Evolutionary conservation across 306 rosid genomes (phyloP), one percentile per base, ranked within the genome.

Genomic region (Vigna hirtella): DNA sequence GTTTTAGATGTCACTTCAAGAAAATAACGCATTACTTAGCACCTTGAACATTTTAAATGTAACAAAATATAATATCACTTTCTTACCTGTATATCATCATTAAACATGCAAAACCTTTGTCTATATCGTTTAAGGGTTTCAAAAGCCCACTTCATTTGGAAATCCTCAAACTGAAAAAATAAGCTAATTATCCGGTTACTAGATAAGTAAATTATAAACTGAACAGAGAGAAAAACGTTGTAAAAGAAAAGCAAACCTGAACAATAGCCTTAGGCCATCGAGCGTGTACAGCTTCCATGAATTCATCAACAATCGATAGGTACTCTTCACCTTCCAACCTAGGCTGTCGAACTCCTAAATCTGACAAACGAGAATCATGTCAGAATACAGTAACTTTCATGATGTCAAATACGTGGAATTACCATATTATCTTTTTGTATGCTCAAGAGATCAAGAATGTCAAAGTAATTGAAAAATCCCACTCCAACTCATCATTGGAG

Each of bases 71-170:
- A 20, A 48, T 34, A 62, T 53, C 84, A 74, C 74, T 42, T 70
- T 69, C 77, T 85, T 76, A 93, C 98, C 87, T 93, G 98, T 81
- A 93, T 85, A 80, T 93, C 98, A 85, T 93, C 98, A 84, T 93
- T 93, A 85, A 93, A 93, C 86, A 89, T 93, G 84, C 98, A 93
- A 89, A 89, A 93, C 89, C 70, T 93, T 71, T 77, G 85, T 82
- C 94, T 91, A 80, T 93, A 93, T 8, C 96, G 93, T 62, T 91
- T 87, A 78, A 93, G 82, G 15, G 98, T 93, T 85, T 93, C 94
- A 73, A 93, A 93, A 56, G 98, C 98, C 98, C 98, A 93, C 79
- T 93, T 93, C 96, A 93, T 90, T 93, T 93, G 98, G 76, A 93
- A 93, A 88, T 93, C 98, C 84, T 93, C 98, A 84, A 93, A 93